A percentile compares a stretch with the other conserved stretches of the same genome.
phyloP scores from a whole-genome alignment of 139 green algal species.

The Coccomyxa sp. region DNA sequence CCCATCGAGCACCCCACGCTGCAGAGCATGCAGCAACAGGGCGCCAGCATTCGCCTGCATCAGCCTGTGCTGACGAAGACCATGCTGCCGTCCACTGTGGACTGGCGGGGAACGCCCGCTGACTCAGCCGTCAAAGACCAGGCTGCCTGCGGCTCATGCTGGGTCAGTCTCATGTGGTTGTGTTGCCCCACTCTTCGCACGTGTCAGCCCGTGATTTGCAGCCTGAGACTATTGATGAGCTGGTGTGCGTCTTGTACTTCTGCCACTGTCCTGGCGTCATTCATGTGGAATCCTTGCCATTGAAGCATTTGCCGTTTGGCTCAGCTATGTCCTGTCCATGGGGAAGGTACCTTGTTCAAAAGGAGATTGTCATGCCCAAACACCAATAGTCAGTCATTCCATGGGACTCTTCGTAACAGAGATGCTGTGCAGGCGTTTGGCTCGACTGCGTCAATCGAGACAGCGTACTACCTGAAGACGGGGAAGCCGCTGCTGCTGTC shows the following conservation, averaged over 20 bases:
- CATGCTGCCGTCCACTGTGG: conserved; percentile 31
- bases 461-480: conserved; percentile 35
- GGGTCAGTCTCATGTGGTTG: conserved; percentile 16
- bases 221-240: no score
- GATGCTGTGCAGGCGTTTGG: conserved; percentile 31
- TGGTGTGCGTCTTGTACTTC: background rate
- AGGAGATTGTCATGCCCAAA: no score
- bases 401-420: background rate
- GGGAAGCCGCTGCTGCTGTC: conserved; percentile 43
- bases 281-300: no score
- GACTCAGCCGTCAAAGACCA: conserved; percentile 63
- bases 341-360: background rate
- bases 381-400: no score
- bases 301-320: no score
- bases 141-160: conserved; percentile 50
- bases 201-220: no score
- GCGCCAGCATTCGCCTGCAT: background rate
- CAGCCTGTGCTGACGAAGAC: conserved; percentile 18
- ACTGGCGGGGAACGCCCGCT: conserved; percentile 36
- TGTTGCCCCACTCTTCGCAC: background rate
- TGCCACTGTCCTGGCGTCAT: background rate
- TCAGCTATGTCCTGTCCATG: background rate
- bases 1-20: background rate
- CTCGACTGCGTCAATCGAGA: conserved; percentile 36
- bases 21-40: background rate